These are phyloP conservation scores for Capronia epimyces DNA, from an alignment of 2,329 filamentous ascomycete genomes.

Conservation along the genomic window DNA sequence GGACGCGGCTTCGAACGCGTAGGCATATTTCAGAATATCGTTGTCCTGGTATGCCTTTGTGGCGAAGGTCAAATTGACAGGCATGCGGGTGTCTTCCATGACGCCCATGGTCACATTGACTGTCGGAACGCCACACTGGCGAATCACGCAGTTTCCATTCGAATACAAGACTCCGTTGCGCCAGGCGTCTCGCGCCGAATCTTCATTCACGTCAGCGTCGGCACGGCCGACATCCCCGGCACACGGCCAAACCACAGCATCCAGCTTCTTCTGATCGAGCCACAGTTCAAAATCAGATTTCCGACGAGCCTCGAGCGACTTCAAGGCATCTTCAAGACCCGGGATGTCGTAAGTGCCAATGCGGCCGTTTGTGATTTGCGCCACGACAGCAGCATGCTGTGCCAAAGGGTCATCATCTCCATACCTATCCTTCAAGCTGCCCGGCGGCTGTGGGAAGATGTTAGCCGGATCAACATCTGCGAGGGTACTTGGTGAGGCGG, in stretches of 20 bases:
- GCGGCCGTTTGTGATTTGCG: conserved; percentile 23
- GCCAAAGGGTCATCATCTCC: too few relatives aligned
- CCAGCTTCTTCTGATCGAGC: conserved; percentile 38
- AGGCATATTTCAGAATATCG: background rate
- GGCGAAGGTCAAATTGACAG: conserved; percentile 30
- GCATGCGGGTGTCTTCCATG: conserved; percentile 28
- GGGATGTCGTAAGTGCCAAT: conserved; percentile 40
- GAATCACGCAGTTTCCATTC: conserved; percentile 42
- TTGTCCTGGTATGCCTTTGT: background rate
- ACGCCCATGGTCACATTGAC: conserved; percentile 30
- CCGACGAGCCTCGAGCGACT: conserved; percentile 46
- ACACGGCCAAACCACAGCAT: conserved; percentile 45
- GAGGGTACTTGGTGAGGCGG: conserved; percentile 27
- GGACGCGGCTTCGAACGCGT: background rate
- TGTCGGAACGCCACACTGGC: conserved; percentile 29
- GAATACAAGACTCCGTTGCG: conserved; percentile 48
- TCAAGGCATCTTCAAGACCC: conserved; percentile 39
- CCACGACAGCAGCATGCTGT: conserved; percentile 12
- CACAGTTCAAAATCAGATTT: conserved; percentile 43
- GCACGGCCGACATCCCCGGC: conserved; percentile 46
- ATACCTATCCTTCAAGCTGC: conserved; percentile 5
- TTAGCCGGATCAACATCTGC: conserved; percentile 36
- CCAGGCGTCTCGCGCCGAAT: conserved; percentile 34
- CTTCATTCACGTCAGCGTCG: conserved; percentile 40
- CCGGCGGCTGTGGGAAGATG: conserved; percentile 33